Conservation (phyloP, 352 stramenopile species). For the Pythium scleroteichum region DNA sequence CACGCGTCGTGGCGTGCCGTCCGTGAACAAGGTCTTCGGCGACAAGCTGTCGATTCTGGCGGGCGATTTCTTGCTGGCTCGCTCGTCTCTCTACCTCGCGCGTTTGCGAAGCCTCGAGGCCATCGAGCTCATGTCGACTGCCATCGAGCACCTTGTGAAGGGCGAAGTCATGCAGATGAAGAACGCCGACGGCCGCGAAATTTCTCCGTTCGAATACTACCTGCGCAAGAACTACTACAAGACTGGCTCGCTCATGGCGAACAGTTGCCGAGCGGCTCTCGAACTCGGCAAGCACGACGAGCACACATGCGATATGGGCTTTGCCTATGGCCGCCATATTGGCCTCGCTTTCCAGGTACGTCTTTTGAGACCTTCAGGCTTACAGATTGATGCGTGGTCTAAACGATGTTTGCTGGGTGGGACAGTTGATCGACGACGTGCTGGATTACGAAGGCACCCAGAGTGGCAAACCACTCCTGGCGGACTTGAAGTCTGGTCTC, state of each 20-base stretch:
- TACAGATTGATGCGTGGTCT: too few species aligned
- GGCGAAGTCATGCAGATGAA: slow-evolving; percentile 99
- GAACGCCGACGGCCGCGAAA: slow-evolving; percentile 63
- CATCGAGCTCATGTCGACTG: slow-evolving; percentile 97
- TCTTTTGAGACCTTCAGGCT: background rate
- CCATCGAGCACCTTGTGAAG: slow-evolving; percentile 98
- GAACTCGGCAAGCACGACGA: slow-evolving; percentile 92
- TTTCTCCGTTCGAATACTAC: slow-evolving; percentile 95
- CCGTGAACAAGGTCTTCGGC: slow-evolving; percentile 97
- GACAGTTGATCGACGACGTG: slow-evolving; percentile 96
- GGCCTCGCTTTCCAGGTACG: slow-evolving; percentile 97
- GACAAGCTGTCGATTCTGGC: slow-evolving; percentile 98
- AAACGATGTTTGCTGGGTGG: background rate
- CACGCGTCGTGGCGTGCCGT: slow-evolving; percentile 91
- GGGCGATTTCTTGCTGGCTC: slow-evolving; percentile 97
- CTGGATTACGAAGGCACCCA: slow-evolving; percentile 97
- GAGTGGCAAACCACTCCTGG: slow-evolving; percentile 94
- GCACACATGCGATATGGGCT: slow-evolving; percentile 84
- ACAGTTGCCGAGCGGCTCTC: slow-evolving; percentile 94
- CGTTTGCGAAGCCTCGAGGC: slow-evolving; percentile 94
- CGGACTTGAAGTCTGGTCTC: slow-evolving; percentile 95
- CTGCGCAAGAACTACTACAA: slow-evolving; percentile 99
- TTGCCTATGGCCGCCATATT: slow-evolving; percentile 97
- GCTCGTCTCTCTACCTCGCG: slow-evolving; percentile 95
- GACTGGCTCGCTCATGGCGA: slow-evolving; percentile 98